Conservation (phyloP, 768 basidiomycete species). For the Suillus variegatus region DNA sequence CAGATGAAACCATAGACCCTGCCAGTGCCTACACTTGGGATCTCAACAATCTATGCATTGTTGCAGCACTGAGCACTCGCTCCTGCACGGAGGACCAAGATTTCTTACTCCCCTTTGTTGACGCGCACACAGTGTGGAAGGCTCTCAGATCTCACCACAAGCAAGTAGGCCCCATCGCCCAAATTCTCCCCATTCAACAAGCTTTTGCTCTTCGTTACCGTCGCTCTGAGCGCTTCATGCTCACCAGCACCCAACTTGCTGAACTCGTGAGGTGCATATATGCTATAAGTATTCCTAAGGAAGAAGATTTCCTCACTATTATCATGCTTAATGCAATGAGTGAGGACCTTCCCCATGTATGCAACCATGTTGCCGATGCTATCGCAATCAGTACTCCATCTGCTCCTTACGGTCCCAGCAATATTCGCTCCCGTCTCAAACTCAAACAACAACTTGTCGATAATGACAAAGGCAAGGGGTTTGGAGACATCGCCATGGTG, state of each 20-base stretch:
- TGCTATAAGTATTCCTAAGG: neutral
- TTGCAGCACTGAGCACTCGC: neutral
- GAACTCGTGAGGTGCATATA: neutral
- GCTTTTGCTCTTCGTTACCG: neutral
- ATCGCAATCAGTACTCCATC: neutral
- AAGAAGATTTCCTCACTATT: neutral
- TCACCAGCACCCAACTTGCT: neutral
- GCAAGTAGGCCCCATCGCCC: neutral
- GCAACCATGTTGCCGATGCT: neutral
- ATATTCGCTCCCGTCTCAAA: neutral
- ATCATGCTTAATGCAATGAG: neutral
- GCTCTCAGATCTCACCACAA: neutral
- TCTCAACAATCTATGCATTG: neutral
- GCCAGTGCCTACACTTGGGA: neutral
- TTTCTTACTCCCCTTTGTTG: neutral
- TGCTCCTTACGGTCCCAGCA: neutral
- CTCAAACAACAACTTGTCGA: conserved; percentile 4
- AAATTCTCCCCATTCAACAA: neutral
- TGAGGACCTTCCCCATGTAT: neutral
- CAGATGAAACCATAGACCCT: neutral
- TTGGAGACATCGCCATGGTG: neutral
- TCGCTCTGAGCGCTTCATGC: neutral
- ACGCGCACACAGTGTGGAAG: neutral
- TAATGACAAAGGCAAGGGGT: neutral
- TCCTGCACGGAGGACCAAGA: neutral